Evolutionary conservation across 2,329 filamentous ascomycete genomes (phyloP).

Genomic region (Phialophora expanda): DNA sequence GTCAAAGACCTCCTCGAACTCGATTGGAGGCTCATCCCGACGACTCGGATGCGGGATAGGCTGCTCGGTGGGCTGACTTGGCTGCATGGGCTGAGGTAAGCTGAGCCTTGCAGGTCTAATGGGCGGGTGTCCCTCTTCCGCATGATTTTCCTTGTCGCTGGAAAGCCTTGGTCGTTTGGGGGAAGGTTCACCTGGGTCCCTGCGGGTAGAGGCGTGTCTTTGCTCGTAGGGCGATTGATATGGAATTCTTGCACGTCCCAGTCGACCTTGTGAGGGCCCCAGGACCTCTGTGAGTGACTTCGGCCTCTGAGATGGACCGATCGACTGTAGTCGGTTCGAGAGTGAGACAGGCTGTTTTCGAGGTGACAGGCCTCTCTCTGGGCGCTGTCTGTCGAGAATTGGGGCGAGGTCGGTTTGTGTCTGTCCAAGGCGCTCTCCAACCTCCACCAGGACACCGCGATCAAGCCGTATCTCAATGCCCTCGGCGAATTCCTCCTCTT

Average conservation of each 20-base stretch:
- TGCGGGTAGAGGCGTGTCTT: conserved; percentile 44
- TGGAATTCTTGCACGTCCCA: conserved; percentile 65
- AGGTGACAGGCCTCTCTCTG: conserved; percentile 34
- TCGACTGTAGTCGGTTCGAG: conserved; percentile 48
- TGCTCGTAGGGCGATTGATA: conserved; percentile 70
- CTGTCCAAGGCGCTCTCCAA: conserved; percentile 73
- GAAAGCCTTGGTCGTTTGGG: conserved; percentile 45
- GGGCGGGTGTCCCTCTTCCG: neutral
- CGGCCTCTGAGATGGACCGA: conserved; percentile 56
- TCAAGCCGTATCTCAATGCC: conserved; percentile 84
- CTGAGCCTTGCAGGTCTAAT: conserved; percentile 8
- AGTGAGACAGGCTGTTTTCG: conserved; percentile 41
- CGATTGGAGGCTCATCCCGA: conserved; percentile 9
- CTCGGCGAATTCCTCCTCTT: conserved; percentile 70
- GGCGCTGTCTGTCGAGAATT: conserved; percentile 69
- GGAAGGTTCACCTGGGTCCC: conserved; percentile 39
- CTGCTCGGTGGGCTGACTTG: too few relatives aligned
- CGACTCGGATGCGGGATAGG: conserved; percentile 2
- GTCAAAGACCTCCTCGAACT: conserved; percentile 28
- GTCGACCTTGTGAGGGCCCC: conserved; percentile 67
- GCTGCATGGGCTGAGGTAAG: conserved; percentile 25
- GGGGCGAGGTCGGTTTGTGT: conserved; percentile 78
- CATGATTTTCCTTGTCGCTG: conserved; percentile 32
- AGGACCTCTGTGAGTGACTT: conserved; percentile 68
- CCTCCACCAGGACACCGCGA: conserved; percentile 77